A percentile compares a stretch with the other conserved stretches of the same genome.
Conservation (phyloP, 2,329 filamentous ascomycete species). For the Aspergillus fijiensis region DNA sequence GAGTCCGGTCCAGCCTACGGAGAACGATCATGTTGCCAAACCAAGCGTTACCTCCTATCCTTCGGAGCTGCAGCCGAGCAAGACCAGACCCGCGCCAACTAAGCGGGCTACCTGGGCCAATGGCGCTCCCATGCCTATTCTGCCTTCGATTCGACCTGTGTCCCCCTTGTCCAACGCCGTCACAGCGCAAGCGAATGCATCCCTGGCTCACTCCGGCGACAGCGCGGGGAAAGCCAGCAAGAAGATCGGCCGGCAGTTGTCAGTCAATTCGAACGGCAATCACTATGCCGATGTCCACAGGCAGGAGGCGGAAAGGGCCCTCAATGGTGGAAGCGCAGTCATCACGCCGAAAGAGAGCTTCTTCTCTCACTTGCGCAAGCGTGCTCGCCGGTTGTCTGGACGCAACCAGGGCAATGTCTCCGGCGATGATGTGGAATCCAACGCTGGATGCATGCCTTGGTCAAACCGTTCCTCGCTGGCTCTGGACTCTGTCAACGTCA, state of each 20-base stretch:
- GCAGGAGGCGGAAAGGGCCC: constrained; percentile 84
- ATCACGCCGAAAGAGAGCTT: constrained; percentile 90
- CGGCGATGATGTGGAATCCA: constrained; percentile 86
- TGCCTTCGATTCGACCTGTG: constrained; percentile 90
- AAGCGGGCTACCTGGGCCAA: constrained; percentile 96
- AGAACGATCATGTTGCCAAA: constrained; percentile 39
- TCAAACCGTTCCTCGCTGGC: constrained; percentile 81
- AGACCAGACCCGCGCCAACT: constrained; percentile 58
- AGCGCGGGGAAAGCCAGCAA: constrained; percentile 58
- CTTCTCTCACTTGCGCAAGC: constrained; percentile 94
- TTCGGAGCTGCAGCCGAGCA: constrained; percentile 48
- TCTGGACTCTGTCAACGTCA: constrained; percentile 60
- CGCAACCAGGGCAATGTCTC: constrained; percentile 82
- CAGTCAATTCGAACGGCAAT: constrained; percentile 86
- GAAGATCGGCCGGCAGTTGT: constrained; percentile 94
- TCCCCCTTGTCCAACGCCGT: constrained; percentile 95
- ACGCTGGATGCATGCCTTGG: constrained; percentile 88
- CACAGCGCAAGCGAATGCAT: constrained; percentile 78
- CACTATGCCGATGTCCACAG: constrained; percentile 88
- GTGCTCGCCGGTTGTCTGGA: constrained; percentile 86
- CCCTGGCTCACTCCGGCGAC: constrained; percentile 52
- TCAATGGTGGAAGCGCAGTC: constrained; percentile 80
- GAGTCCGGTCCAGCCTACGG: constrained; percentile 60
- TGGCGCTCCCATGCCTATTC: constrained; percentile 85
- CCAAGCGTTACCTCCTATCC: constrained; percentile 45